Conservation (phyloP, 257 asterid species). For the Nicotiana obtusifolia region DNA sequence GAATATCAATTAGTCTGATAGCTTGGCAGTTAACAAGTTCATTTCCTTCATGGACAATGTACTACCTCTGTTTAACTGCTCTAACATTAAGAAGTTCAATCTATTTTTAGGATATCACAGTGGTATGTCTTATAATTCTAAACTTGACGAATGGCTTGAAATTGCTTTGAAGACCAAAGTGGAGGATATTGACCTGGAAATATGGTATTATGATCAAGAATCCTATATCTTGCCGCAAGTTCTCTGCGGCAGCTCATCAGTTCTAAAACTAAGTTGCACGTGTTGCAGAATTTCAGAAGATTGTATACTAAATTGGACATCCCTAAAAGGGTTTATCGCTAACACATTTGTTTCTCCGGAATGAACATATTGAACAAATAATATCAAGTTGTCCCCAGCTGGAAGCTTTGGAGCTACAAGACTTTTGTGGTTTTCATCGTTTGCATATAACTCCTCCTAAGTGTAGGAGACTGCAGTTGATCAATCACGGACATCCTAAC, state of each 20-base stretch:
- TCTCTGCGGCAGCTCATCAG: neutral
- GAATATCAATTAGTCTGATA: neutral
- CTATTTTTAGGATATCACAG: neutral
- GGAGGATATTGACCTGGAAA: neutral
- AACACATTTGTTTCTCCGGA: neutral
- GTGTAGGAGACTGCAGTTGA: neutral
- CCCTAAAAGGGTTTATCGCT: neutral
- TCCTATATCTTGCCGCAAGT: neutral
- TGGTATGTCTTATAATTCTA: neutral
- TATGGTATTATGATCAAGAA: neutral
- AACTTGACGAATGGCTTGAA: neutral
- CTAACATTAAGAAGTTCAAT: neutral
- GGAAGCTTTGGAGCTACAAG: neutral
- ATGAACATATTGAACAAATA: neutral
- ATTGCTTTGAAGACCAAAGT: neutral
- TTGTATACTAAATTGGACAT: neutral
- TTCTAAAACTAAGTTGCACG: neutral
- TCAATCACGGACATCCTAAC: neutral
- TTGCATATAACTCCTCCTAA: neutral
- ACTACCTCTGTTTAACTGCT: neutral
- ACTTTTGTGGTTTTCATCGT: neutral
- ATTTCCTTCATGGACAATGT: neutral
- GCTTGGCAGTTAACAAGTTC: neutral
- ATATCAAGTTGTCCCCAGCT: neutral
- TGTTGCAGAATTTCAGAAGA: neutral